These are phyloP conservation scores for Paralagenidium karlingii DNA, from an alignment of 352 stramenopile genomes.

Conservation along the genomic window DNA sequence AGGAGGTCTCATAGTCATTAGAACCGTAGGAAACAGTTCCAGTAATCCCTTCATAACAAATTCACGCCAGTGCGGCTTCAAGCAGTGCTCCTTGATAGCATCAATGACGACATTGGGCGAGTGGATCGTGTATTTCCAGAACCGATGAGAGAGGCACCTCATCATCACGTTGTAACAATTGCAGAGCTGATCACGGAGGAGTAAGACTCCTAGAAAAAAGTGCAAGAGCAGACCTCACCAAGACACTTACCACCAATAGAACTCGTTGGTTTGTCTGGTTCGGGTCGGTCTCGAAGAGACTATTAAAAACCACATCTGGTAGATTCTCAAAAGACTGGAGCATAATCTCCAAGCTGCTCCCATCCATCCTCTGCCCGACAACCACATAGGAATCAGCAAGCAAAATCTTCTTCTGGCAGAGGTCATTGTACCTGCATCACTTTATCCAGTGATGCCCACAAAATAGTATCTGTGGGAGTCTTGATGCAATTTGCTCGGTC, in stretches of 20 bases:
- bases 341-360: constrained; percentile 60
- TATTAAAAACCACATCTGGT: constrained; percentile 77
- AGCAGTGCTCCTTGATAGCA: constrained; percentile 58
- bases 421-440: constrained; percentile 54
- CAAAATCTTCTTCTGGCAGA: background rate
- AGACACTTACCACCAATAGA: constrained; percentile 53
- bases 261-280: constrained; percentile 47
- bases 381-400: background rate
- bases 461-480: constrained; percentile 55
- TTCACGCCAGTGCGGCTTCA: constrained; percentile 41
- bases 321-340: constrained; percentile 81
- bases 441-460: constrained; percentile 73
- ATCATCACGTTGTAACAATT: constrained; percentile 73
- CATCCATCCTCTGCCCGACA: constrained; percentile 54
- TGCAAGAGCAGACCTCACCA: background rate
- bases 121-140: constrained; percentile 76
- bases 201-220: background rate
- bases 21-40: constrained; percentile 47
- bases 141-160: constrained; percentile 57
- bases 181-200: constrained; percentile 29
- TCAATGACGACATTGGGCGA: constrained; percentile 47
- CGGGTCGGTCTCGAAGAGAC: constrained; percentile 59
- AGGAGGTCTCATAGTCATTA: constrained; percentile 54
- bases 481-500: constrained; percentile 61
- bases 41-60: constrained; percentile 76